phyloP scores from a whole-genome alignment of 495 filamentous ascomycete species.

The Aspergillus ellipticus region DNA sequence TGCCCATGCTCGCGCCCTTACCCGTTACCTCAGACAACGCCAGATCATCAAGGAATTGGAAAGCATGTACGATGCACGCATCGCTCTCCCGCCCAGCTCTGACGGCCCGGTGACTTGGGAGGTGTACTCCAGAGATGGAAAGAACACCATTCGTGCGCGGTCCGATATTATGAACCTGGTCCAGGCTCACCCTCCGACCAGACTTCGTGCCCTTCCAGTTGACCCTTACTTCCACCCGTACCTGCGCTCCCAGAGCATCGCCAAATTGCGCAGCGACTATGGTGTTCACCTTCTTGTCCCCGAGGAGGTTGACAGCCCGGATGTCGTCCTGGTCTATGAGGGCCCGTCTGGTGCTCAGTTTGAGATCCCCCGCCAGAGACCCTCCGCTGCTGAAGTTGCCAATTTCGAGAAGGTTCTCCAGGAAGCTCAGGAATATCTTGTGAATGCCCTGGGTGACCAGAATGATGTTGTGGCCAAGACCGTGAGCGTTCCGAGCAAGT shows the following conservation, averaged over 20 bases:
- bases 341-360: slow-evolving; percentile 59
- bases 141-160: slow-evolving; percentile 75
- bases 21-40: slow-evolving; percentile 75
- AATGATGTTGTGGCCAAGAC: slow-evolving; percentile 60
- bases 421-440: slow-evolving; percentile 68
- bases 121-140: slow-evolving; percentile 77
- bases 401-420: slow-evolving; percentile 65
- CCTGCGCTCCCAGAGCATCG: slow-evolving; percentile 59
- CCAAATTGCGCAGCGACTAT: slow-evolving; percentile 63
- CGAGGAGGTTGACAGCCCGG: slow-evolving; percentile 54
- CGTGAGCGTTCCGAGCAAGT: slow-evolving; percentile 72
- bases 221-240: slow-evolving; percentile 86
- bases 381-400: slow-evolving; percentile 55
- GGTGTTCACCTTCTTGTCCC: slow-evolving; percentile 79
- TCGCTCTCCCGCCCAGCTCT: slow-evolving; percentile 65
- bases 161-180: slow-evolving; percentile 78
- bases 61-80: slow-evolving; percentile 69
- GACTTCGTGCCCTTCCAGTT: slow-evolving; percentile 63
- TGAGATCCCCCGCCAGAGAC: slow-evolving; percentile 62
- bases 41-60: slow-evolving; percentile 77
- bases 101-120: slow-evolving; percentile 72
- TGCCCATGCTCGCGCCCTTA: slow-evolving; percentile 75
- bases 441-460: slow-evolving; percentile 66
- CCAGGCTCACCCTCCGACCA: slow-evolving; percentile 72
- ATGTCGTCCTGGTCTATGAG: slow-evolving; percentile 85